A percentile compares a stretch with the other conserved stretches of the same genome.
Evolutionary conservation across 2,329 filamentous ascomycete genomes (phyloP).

Genomic region (Fulvia fulva): DNA sequence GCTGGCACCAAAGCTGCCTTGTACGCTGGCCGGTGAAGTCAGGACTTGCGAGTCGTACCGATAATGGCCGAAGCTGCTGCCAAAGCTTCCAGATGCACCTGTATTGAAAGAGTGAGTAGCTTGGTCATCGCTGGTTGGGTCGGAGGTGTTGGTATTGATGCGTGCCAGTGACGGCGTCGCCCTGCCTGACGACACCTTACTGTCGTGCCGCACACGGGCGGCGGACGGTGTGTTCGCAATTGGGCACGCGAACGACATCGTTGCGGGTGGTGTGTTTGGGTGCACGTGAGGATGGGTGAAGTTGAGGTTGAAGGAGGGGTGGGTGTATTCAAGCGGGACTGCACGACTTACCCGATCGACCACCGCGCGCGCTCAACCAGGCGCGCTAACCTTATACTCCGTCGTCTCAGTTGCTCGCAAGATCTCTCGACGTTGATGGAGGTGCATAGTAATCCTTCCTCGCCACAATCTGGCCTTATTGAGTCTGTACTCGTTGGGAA

Average conservation of each 20-base stretch:
- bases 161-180: not conserved
- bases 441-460: not conserved
- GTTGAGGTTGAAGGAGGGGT: not conserved
- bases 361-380: not conserved
- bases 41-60: not conserved
- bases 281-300: not conserved
- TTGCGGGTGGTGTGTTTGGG: not conserved
- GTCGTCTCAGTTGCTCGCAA: not conserved
- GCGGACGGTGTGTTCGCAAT: not conserved
- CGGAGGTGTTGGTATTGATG: not conserved
- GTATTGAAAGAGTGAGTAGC: not conserved
- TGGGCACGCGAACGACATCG: conserved; percentile 1
- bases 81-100: not conserved
- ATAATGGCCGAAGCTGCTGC: not conserved
- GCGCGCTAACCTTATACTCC: not conserved
- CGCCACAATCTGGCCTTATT: not conserved
- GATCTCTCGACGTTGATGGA: not conserved
- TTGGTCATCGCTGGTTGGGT: not conserved
- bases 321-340: not conserved
- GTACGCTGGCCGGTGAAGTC: not conserved
- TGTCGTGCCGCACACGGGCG: not conserved
- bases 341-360: not conserved
- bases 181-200: not conserved
- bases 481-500: not conserved
- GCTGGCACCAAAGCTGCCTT: not conserved